phyloP scores from a whole-genome alignment of 768 basidiomycete species.

The Lentinula lateritia region DNA sequence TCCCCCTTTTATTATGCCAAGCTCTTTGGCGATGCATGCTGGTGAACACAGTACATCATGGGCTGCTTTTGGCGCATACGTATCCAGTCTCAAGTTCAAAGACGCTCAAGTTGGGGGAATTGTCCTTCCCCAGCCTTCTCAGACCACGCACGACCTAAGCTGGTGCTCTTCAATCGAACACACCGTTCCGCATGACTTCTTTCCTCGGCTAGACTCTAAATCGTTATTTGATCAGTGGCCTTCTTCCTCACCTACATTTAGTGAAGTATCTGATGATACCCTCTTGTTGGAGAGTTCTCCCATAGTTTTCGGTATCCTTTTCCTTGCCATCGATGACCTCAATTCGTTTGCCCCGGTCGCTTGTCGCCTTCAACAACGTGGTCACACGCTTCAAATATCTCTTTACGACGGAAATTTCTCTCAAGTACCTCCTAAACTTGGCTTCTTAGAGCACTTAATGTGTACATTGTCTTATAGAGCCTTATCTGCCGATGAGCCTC shows the following conservation, averaged over 20 bases:
- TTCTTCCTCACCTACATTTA: conserved; percentile 4
- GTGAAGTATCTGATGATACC: conserved; percentile 1
- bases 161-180: conserved; percentile 1
- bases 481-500: conserved; percentile 9
- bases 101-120: conserved; percentile 13
- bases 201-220: not conserved
- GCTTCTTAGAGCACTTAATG: not conserved
- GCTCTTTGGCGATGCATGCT: conserved; percentile 17
- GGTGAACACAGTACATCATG: conserved; percentile 17
- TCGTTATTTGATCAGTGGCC: conserved; percentile 7
- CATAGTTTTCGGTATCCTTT: conserved; percentile 27
- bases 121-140: conserved; percentile 4
- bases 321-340: conserved; percentile 30
- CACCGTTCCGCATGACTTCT: conserved; percentile 11
- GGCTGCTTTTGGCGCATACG: conserved; percentile 13
- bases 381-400: conserved; percentile 23
- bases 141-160: conserved; percentile 3
- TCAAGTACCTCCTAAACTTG: not conserved
- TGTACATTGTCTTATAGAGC: conserved; percentile 13
- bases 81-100: conserved; percentile 16
- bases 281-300: not conserved
- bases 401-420: conserved; percentile 19
- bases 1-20: conserved; percentile 55
- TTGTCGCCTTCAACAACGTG: conserved; percentile 27
- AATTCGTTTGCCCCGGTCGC: conserved; percentile 23